A percentile compares a stretch with the other conserved stretches of the same genome.
Evolutionary conservation across 1,284 basidiomycete genomes (phyloP).

Genomic region (Cronartium quercuum): DNA sequence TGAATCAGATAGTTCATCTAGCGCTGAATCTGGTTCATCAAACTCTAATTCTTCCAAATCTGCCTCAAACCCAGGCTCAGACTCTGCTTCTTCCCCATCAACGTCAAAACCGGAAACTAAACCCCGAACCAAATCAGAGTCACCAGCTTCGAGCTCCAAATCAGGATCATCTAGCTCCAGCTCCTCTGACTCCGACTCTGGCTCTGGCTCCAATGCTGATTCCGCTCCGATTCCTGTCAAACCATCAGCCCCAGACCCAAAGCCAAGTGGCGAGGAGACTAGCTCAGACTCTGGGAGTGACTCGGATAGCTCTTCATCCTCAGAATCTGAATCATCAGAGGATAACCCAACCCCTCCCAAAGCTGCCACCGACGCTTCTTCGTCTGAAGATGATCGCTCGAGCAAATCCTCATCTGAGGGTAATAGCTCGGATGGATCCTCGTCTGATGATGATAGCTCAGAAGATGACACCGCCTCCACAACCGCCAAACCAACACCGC

Average conservation of each 20-base stretch:
- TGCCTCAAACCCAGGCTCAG: conserved; percentile 1
- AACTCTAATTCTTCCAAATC: not conserved
- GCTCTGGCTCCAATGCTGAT: not conserved
- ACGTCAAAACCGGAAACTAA: not conserved
- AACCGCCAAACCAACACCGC: not conserved
- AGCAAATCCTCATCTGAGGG: not conserved
- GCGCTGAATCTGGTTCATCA: not conserved
- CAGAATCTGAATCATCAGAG: not conserved
- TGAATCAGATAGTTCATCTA: conserved; percentile 1
- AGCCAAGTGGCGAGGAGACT: not conserved
- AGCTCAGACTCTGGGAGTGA: not conserved
- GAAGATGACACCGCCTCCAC: too few relatives aligned
- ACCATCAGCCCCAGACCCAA: not conserved
- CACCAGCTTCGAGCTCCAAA: not conserved
- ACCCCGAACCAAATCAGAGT: not conserved
- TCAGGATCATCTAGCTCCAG: not conserved
- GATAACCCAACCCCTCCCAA: not conserved
- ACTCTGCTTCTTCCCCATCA: conserved; percentile 1
- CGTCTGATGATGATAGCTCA: not conserved
- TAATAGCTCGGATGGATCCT: not conserved
- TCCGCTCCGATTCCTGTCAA: conserved; percentile 8
- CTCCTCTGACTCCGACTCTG: conserved; percentile 10
- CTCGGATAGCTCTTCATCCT: not conserved
- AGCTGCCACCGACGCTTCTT: not conserved
- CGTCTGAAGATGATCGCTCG: not conserved